phyloP scores from a whole-genome alignment of 495 filamentous ascomycete genomes.

The Aspergillus conjunctus region DNA sequence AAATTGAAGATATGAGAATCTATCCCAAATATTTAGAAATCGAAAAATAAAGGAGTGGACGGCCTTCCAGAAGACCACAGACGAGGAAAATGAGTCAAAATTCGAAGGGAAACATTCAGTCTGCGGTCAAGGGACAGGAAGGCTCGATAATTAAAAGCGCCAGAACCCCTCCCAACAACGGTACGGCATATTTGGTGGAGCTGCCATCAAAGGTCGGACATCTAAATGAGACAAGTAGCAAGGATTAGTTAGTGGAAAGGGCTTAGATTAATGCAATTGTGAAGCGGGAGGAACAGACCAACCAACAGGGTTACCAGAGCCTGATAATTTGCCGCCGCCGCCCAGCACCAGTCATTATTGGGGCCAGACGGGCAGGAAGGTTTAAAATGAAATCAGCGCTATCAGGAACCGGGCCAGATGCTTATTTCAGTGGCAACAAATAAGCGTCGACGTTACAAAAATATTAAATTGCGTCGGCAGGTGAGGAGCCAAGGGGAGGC shows the following conservation, averaged over 20 bases:
- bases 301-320: constrained; percentile 16
- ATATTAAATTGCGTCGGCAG: constrained; percentile 23
- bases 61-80: constrained; percentile 54
- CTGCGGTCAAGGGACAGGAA: constrained; percentile 18
- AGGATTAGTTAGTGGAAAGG: constrained; percentile 22
- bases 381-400: constrained; percentile 16
- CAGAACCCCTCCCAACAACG: constrained; percentile 9
- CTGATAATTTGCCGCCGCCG: constrained; percentile 19
- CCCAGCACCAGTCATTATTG: constrained; percentile 11
- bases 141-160: constrained; percentile 20
- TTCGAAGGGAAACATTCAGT: constrained; percentile 17
- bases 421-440: constrained; percentile 37
- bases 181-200: constrained; percentile 24
- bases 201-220: constrained; percentile 19
- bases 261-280: constrained; percentile 22
- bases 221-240: constrained; percentile 37
- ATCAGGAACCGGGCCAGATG: constrained; percentile 30
- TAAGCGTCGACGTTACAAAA: constrained; percentile 30
- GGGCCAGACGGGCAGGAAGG: constrained; percentile 4
- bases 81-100: constrained; percentile 30
- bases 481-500: constrained; percentile 12
- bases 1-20: constrained; percentile 19
- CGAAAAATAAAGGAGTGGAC: constrained; percentile 45
- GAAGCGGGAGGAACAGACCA: constrained; percentile 16
- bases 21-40: constrained; percentile 10